Evolutionary conservation across 129 eudicot genomes (phyloP).

Genomic region (Helianthus tuberosus): DNA sequence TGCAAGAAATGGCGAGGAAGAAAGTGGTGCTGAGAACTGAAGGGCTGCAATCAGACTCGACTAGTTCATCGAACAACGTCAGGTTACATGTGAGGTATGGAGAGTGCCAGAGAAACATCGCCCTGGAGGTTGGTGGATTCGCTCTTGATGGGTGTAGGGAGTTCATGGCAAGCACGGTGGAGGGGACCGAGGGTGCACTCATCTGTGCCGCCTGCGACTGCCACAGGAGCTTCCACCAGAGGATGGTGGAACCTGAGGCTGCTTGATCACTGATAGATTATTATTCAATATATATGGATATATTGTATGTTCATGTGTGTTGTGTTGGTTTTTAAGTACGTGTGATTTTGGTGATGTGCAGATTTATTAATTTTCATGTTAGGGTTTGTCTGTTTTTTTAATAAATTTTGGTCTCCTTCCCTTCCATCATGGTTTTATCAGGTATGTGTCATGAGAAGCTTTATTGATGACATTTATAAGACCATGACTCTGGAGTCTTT

Average conservation of each 20-base stretch:
- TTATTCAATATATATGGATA: not conserved
- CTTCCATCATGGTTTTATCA: constrained; percentile 5
- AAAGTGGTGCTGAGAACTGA: constrained; percentile 14
- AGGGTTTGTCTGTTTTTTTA: constrained; percentile 13
- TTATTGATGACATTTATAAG: constrained; percentile 22
- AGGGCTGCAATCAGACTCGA: not conserved
- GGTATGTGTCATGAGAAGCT: constrained; percentile 19
- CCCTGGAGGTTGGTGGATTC: constrained; percentile 28
- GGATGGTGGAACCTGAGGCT: constrained; percentile 29
- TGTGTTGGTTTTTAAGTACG: constrained; percentile 10
- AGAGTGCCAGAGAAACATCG: constrained; percentile 37
- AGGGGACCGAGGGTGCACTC: constrained; percentile 32
- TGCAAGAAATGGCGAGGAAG: constrained; percentile 26
- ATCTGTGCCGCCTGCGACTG: constrained; percentile 37
- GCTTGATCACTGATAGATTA: not conserved
- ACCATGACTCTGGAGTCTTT: not conserved
- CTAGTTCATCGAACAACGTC: constrained; percentile 27
- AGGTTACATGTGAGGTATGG: constrained; percentile 28
- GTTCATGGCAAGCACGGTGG: constrained; percentile 26
- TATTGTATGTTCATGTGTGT: not conserved
- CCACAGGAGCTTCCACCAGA: constrained; percentile 34
- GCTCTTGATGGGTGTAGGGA: constrained; percentile 41
- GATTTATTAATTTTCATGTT: constrained; percentile 11
- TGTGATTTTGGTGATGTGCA: constrained; percentile 15
- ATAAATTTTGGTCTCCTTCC: not conserved